These are phyloP conservation scores for Podaxis sp. DNA, from an alignment of 768 basidiomycete species.

Conservation along the genomic window DNA sequence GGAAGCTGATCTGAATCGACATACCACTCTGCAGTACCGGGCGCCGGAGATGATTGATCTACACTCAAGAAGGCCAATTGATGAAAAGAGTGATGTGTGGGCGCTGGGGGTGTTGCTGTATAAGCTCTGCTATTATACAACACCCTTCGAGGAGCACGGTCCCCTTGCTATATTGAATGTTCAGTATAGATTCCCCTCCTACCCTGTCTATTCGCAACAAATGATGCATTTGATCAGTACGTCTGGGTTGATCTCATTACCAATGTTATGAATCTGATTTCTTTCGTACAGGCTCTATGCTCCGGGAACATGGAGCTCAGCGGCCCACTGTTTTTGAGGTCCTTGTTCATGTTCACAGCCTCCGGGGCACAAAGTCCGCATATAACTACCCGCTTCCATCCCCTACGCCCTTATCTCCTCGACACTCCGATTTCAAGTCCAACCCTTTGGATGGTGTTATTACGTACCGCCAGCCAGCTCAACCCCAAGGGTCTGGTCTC, in stretches of 20 bases:
- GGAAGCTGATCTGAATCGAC: constrained; percentile 89
- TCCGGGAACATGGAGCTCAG: constrained; percentile 85
- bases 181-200: constrained; percentile 89
- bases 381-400: constrained; percentile 65
- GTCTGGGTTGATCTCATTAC: constrained; percentile 19
- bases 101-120: constrained; percentile 95
- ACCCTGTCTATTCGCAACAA: constrained; percentile 81
- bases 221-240: constrained; percentile 84
- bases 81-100: constrained; percentile 98
- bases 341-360: constrained; percentile 76
- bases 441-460: constrained; percentile 22
- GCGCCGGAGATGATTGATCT: constrained; percentile 99
- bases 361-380: constrained; percentile 84
- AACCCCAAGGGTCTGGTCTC: constrained; percentile 5
- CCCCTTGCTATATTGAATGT: constrained; percentile 95
- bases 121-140: constrained; percentile 99
- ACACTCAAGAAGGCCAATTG: constrained; percentile 77
- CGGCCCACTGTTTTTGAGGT: constrained; percentile 89
- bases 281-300: constrained; percentile 71
- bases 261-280: constrained; percentile 16
- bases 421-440: constrained; percentile 28
- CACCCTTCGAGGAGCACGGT: constrained; percentile 98
- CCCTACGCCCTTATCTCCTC: constrained; percentile 47
- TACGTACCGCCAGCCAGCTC: constrained; percentile 12
- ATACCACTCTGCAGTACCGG: constrained; percentile 96